Conservation (phyloP, 2,329 filamentous ascomycete genomes). For the Geoglossum cookeanum region DNA sequence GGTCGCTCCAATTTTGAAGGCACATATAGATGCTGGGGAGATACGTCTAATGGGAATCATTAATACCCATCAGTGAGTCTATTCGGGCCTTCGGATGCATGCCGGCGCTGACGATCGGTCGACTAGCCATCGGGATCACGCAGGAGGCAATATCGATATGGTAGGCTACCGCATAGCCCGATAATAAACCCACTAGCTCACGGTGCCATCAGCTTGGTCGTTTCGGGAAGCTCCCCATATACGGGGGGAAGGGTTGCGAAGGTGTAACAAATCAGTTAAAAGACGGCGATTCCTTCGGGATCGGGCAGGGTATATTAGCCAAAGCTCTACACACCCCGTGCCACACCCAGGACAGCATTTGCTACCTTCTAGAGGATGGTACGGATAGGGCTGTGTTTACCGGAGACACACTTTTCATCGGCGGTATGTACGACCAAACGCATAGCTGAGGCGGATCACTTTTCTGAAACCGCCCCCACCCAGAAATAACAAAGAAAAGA, state of each 20-base stretch:
- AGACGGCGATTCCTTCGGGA: constrained; percentile 58
- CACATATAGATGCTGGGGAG: constrained; percentile 47
- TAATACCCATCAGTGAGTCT: constrained; percentile 82
- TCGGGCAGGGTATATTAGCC: constrained; percentile 63
- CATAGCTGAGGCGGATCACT: not conserved
- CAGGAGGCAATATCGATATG: constrained; percentile 73
- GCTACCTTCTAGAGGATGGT: constrained; percentile 75
- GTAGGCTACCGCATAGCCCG: constrained; percentile 26
- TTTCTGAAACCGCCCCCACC: constrained; percentile 2
- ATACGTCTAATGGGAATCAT: constrained; percentile 80
- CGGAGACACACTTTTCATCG: constrained; percentile 89
- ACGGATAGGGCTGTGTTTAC: constrained; percentile 60
- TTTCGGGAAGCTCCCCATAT: constrained; percentile 48
- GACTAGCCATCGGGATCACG: constrained; percentile 74
- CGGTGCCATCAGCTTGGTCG: constrained; percentile 29
- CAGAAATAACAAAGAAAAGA: not conserved
- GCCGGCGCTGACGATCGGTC: not conserved
- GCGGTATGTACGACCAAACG: constrained; percentile 34
- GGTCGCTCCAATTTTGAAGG: constrained; percentile 46
- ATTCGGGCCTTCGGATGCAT: constrained; percentile 6
- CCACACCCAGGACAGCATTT: constrained; percentile 97
- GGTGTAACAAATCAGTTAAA: constrained; percentile 58
- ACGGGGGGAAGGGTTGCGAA: constrained; percentile 75
- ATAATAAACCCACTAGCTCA: not conserved
- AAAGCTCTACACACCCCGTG: constrained; percentile 89